Evolutionary conservation across 495 filamentous ascomycete genomes (phyloP), one percentile per base, ranked within the genome.

Genomic region (Polyplosphaeria fusca): DNA sequence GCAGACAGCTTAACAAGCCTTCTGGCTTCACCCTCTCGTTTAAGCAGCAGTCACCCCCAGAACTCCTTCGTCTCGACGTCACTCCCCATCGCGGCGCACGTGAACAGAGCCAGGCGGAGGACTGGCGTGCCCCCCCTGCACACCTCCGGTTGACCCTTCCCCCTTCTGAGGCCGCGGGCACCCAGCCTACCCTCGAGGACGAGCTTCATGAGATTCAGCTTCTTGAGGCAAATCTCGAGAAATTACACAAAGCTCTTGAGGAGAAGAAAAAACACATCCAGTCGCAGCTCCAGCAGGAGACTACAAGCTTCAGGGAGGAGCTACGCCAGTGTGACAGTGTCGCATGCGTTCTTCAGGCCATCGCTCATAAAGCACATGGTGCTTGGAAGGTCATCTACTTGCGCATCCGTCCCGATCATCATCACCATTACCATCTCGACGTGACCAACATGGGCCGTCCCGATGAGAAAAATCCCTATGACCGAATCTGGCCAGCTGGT

Each of bases 311-410:
- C 7, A 58, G 55, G 28, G 45, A 68, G 37, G 60, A 70, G 23
- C 39, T 74, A 16, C 43, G 68, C 32, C 58, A 69, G 28, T 75
- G 72, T 52, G 68, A 73, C 51, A 70, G 59, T 28, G 22, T 75
- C 27, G 27, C 55, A 12, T 75, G 71, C 46, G 58, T 67, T 18
- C 11, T 70, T 11, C 51, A 60, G 24, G 49, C 60, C 18, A 57
- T 70, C 39, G 40, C 60, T 9, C 45, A 59, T 27, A 60, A 67
- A 30, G 65, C 63, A 16, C 52, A 65, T 39, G 50, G 63, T 39
- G 52, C 60, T 20, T 55, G 65, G 43, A 61, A 47, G 42, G 46
- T 63, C 24, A 37, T 65, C 23, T 61, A 47, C 19, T 37, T 63
- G 14, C 39, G 42, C 18, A 47, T 59, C 42, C 54, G 46, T 30